A percentile compares a stretch with the other conserved stretches of the same genome.
Conservation (phyloP, 2,329 filamentous ascomycete genomes). For the Penicillium sumatraense region DNA sequence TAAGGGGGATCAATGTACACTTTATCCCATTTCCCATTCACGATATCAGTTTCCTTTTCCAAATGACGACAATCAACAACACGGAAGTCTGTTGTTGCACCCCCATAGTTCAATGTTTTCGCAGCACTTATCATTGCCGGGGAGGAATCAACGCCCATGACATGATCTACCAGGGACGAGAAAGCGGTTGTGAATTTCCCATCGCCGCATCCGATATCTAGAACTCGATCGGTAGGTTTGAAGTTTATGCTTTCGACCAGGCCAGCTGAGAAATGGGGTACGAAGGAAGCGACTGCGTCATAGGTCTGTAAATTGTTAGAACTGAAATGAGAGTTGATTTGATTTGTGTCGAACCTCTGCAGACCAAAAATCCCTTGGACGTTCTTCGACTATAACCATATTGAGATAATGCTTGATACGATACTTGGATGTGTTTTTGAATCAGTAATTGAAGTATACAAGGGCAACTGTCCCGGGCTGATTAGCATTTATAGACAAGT, state of each 20-base stretch:
- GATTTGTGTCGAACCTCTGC: slow-evolving; percentile 2
- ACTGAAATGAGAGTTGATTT: background rate
- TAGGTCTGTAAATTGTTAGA: slow-evolving; percentile 6
- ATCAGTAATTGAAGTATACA: background rate
- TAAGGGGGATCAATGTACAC: slow-evolving; percentile 1
- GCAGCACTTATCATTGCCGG: slow-evolving; percentile 10
- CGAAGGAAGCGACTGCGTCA: slow-evolving; percentile 15
- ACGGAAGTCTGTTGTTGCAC: slow-evolving; percentile 6
- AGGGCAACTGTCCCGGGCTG: too few species aligned
- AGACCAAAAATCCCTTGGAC: slow-evolving; percentile 11
- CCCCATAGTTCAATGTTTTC: slow-evolving; percentile 8
- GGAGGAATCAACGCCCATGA: slow-evolving; percentile 11
- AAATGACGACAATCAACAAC: slow-evolving; percentile 5
- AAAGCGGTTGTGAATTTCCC: slow-evolving; percentile 10
- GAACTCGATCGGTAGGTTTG: slow-evolving; percentile 6
- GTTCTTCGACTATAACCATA: background rate
- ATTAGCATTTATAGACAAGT: too few species aligned
- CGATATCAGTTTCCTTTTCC: background rate
- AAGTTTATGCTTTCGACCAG: slow-evolving; percentile 5
- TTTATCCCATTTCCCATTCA: slow-evolving; percentile 13
- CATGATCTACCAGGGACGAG: background rate
- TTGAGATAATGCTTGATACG: background rate
- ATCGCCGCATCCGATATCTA: slow-evolving; percentile 15
- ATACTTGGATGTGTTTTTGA: too few species aligned
- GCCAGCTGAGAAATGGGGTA: slow-evolving; percentile 6